Percentiles rank a stretch among this genome's conserved stretches.
These are phyloP conservation scores for Kurtzmaniella quercitrusa DNA, from an alignment of 1,139 yeast genomes.

Conservation along the genomic window DNA sequence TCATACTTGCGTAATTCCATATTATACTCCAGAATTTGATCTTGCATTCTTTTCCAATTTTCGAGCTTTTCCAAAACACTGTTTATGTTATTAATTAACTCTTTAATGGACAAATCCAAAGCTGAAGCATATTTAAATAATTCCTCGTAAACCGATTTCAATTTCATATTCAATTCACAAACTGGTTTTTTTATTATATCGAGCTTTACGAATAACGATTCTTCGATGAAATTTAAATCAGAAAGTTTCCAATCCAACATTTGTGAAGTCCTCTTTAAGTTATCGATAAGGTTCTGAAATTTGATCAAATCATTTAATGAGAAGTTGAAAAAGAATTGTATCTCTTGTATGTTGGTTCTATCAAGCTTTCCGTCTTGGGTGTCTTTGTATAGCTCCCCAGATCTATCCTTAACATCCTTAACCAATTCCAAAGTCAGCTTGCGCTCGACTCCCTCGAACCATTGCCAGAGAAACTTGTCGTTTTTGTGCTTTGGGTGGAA, in stretches of 20 bases:
- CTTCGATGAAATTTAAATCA: conserved; percentile 33
- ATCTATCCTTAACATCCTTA: conserved; percentile 18
- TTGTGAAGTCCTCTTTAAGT: conserved; percentile 39
- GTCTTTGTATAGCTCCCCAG: conserved; percentile 15
- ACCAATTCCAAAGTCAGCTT: conserved; percentile 33
- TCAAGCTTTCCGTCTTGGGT: conserved; percentile 25
- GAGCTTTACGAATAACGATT: conserved; percentile 16
- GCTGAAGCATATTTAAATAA: conserved; percentile 22
- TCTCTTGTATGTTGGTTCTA: conserved; percentile 37
- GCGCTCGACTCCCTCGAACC: conserved; percentile 22
- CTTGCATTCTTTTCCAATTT: conserved; percentile 50
- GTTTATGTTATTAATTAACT: conserved; percentile 37
- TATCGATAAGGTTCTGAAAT: conserved; percentile 27
- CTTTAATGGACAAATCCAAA: conserved; percentile 29
- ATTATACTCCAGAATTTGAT: conserved; percentile 25
- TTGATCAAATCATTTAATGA: conserved; percentile 45
- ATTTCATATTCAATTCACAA: neutral
- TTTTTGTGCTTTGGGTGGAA: conserved; percentile 19
- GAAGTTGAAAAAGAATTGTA: conserved; percentile 53
- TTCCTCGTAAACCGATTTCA: conserved; percentile 14
- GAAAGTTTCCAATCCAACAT: conserved; percentile 41
- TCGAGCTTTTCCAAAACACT: conserved; percentile 34
- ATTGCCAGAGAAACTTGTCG: conserved; percentile 37
- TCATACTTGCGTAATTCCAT: conserved; percentile 28
- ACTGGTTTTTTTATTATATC: conserved; percentile 5